Conservation (phyloP, 306 rosid species). For the Vigna angularis region DNA sequence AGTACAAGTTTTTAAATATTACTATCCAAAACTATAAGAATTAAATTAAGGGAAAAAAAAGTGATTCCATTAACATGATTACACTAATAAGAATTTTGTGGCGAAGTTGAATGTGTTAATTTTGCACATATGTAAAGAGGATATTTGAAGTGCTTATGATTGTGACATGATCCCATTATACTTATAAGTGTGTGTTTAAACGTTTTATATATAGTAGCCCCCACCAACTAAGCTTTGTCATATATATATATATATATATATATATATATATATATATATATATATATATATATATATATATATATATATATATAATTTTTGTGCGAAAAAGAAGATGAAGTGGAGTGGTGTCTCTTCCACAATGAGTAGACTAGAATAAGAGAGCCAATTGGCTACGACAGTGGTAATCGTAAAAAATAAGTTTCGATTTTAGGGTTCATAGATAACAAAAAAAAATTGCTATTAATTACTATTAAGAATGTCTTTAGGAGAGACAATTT, state of each 20-base stretch:
- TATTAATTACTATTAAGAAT: too few relatives aligned
- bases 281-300: too few relatives aligned
- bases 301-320: not conserved
- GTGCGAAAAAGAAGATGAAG: not conserved
- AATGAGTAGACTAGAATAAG: not conserved
- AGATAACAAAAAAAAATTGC: not conserved
- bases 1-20: too few relatives aligned
- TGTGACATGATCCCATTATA: slow-evolving; percentile 28
- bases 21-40: not conserved
- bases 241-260: too few relatives aligned
- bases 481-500: too few relatives aligned
- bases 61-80: not conserved
- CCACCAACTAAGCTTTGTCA: not conserved
- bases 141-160: slow-evolving; percentile 26
- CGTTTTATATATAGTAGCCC: not conserved
- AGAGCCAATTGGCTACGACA: not conserved
- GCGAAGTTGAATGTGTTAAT: slow-evolving; percentile 13
- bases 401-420: not conserved
- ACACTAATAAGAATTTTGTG: not conserved
- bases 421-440: not conserved
- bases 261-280: too few relatives aligned
- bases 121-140: slow-evolving; percentile 3
- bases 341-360: slow-evolving; percentile 35
- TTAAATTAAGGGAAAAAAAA: not conserved
- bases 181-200: slow-evolving; percentile 14